phyloP scores from a whole-genome alignment of 441 rosid genomes.

The Syzygium malaccense region DNA sequence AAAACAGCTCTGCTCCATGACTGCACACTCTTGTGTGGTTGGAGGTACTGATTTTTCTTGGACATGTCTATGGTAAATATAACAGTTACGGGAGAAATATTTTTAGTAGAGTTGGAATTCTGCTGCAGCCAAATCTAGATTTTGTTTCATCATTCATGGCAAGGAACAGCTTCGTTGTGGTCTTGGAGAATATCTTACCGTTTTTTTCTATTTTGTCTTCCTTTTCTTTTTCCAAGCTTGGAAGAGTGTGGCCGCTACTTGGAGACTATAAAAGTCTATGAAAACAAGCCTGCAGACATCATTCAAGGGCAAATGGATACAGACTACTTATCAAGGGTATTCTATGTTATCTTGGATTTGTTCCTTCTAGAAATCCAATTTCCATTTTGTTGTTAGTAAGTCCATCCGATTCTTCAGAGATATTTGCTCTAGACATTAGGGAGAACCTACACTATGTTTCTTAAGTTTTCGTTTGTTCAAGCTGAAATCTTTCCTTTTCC shows the following conservation, averaged over 20 bases:
- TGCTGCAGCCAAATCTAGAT: not conserved
- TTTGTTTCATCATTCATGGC: not conserved
- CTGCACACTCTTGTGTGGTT: slow-evolving; percentile 82
- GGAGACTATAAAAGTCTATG: slow-evolving; percentile 93
- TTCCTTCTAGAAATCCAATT: not conserved
- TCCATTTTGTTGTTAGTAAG: not conserved
- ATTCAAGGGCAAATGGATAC: slow-evolving; percentile 94
- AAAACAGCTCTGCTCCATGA: slow-evolving; percentile 89
- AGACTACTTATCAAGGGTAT: slow-evolving; percentile 83
- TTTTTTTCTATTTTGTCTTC: not conserved
- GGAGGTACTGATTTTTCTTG: slow-evolving; percentile 44
- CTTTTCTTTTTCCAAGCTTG: slow-evolving; percentile 40
- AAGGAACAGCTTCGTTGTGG: not conserved
- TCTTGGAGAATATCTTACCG: not conserved
- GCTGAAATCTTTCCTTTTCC: slow-evolving; percentile 13
- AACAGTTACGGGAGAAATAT: not conserved
- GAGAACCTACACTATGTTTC: not conserved
- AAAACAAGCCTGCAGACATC: slow-evolving; percentile 94
- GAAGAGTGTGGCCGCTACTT: slow-evolving; percentile 96
- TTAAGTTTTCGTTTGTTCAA: not conserved
- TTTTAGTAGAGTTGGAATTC: not conserved
- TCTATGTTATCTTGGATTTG: not conserved
- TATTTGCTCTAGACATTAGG: not conserved
- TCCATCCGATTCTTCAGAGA: not conserved
- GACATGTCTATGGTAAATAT: not conserved